These are phyloP conservation scores for Berberis vulgaris DNA, from an alignment of 164 flowering plant genomes.

Conservation along the genomic window DNA sequence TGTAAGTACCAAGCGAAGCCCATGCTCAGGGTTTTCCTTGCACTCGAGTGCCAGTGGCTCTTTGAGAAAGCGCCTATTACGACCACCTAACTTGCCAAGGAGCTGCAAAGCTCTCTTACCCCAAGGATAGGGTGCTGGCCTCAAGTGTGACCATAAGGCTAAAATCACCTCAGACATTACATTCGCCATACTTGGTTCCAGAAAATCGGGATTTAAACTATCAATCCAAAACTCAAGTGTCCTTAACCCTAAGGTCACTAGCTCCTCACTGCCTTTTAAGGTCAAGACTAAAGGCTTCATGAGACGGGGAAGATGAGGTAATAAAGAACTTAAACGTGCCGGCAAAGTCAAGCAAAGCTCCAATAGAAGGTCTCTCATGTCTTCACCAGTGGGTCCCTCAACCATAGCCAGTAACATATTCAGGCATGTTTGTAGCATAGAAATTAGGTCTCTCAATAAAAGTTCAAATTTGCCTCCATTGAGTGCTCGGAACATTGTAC, in stretches of 20 bases:
- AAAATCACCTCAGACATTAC: conserved; percentile 92
- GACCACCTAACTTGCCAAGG: conserved; percentile 97
- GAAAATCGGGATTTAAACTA: conserved; percentile 95
- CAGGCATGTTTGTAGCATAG: conserved; percentile 75
- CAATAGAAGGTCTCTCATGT: conserved; percentile 83
- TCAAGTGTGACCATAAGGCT: conserved; percentile 96
- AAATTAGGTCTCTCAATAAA: conserved; percentile 68
- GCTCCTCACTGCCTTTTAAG: conserved; percentile 84
- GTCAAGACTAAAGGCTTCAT: conserved; percentile 96
- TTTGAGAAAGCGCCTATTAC: conserved; percentile 90
- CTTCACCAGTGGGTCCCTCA: conserved; percentile 94
- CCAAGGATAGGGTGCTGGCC: conserved; percentile 91
- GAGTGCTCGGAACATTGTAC: conserved; percentile 86
- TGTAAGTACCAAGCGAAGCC: conserved; percentile 92
- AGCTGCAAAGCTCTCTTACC: conserved; percentile 88
- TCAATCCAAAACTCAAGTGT: conserved; percentile 99
- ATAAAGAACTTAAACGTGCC: conserved; percentile 87
- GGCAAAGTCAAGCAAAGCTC: conserved; percentile 93
- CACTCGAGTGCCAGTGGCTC: conserved; percentile 97
- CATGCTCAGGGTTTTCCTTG: conserved; percentile 99
- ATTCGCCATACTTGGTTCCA: conserved; percentile 97
- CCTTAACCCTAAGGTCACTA: conserved; percentile 74
- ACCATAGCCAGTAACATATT: conserved; percentile 91
- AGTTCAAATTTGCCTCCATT: conserved; percentile 91
- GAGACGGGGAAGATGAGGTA: conserved; percentile 86